These are phyloP conservation scores for Skeletonema costatum DNA, from an alignment of 108 stramenopile genomes.

Conservation along the genomic window DNA sequence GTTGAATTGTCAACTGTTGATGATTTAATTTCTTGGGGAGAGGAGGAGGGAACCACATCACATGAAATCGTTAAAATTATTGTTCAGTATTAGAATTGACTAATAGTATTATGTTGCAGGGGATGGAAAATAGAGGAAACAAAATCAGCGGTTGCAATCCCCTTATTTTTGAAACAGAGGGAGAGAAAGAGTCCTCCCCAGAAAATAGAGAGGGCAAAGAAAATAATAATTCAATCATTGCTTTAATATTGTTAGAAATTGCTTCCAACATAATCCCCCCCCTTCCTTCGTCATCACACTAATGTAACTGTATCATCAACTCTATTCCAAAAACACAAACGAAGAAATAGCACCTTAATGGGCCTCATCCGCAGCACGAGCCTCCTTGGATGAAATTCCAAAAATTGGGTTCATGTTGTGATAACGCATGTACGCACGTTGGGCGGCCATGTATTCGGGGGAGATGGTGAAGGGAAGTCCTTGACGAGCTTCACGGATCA, in stretches of 20 bases:
- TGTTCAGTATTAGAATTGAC: background rate
- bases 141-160: background rate
- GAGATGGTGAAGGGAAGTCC: conserved; percentile 79
- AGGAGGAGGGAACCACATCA: background rate
- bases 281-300: conserved; percentile 12
- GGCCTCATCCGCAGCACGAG: conserved; percentile 49
- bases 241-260: background rate
- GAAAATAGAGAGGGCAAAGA: background rate
- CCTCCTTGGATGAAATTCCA: conserved; percentile 78
- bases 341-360: conserved; percentile 19
- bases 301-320: background rate
- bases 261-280: conserved; percentile 8
- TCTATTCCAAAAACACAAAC: background rate
- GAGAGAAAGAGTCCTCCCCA: background rate
- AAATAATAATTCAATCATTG: conserved; percentile 4
- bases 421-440: conserved; percentile 92
- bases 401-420: conserved; percentile 94
- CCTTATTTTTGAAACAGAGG: background rate
- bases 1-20: background rate
- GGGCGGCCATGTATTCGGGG: conserved; percentile 83
- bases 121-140: background rate
- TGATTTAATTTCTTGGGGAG: background rate
- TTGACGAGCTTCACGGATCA: conserved; percentile 41
- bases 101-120: background rate
- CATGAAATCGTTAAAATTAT: background rate